A percentile compares a stretch with the other conserved stretches of the same genome.
Evolutionary conservation across 768 basidiomycete genomes (phyloP).

Genomic region (Boletus insuetus): DNA sequence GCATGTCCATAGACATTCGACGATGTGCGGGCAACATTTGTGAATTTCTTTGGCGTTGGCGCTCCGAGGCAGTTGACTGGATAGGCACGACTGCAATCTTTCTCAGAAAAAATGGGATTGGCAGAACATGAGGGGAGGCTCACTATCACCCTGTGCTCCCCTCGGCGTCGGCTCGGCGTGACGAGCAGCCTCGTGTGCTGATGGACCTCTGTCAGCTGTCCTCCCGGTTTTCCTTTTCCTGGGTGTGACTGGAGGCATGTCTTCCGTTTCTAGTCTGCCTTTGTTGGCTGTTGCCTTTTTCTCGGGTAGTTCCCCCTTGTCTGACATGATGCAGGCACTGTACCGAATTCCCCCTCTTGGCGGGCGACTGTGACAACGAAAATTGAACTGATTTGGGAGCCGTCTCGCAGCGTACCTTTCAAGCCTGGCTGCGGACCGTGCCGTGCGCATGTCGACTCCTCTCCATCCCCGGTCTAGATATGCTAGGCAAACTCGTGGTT

Average conservation of each 20-base stretch:
- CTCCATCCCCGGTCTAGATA: neutral
- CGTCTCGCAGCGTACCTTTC: conserved; percentile 19
- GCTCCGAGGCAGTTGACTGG: conserved; percentile 23
- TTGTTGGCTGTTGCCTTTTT: conserved; percentile 21
- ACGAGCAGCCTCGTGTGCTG: conserved; percentile 13
- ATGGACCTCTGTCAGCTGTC: conserved; percentile 9
- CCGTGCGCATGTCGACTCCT: conserved; percentile 2
- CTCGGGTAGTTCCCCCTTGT: conserved; percentile 23
- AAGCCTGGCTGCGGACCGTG: conserved; percentile 16
- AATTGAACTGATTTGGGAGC: conserved; percentile 27
- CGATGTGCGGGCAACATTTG: conserved; percentile 22
- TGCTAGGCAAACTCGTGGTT: neutral
- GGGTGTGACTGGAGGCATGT: conserved; percentile 9
- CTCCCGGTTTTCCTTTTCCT: conserved; percentile 31
- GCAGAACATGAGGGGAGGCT: neutral
- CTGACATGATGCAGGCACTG: conserved; percentile 23
- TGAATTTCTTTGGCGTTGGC: conserved; percentile 24
- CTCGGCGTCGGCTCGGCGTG: conserved; percentile 17
- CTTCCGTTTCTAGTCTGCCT: conserved; percentile 16
- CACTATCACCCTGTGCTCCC: conserved; percentile 14
- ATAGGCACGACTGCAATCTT: conserved; percentile 16
- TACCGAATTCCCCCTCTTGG: conserved; percentile 7
- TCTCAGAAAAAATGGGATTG: conserved; percentile 7
- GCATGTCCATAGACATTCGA: conserved; percentile 26
- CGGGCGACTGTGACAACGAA: conserved; percentile 13